Evolutionary conservation across 192 early-diverging fungal genomes (phyloP).

Genomic region (Tieghemiomyces parasiticus): DNA sequence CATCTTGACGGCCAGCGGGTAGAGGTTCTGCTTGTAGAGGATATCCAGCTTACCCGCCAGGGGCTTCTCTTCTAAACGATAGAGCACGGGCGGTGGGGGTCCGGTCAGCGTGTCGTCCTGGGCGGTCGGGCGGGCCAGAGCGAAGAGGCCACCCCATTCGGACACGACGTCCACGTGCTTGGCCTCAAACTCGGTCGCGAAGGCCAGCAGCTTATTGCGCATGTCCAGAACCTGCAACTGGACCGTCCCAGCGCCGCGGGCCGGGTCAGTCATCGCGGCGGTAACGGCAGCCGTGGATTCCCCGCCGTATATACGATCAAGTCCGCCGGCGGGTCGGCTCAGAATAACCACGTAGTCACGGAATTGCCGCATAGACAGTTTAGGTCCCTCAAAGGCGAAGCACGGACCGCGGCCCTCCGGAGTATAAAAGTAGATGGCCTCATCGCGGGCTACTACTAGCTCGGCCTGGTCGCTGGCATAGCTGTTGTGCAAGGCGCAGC

Average conservation of each 20-base stretch:
- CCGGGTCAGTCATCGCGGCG: slow-evolving; percentile 8
- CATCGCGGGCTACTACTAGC: slow-evolving; percentile 73
- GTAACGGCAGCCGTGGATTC: not conserved
- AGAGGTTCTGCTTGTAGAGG: slow-evolving; percentile 8
- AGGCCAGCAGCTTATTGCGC: slow-evolving; percentile 84
- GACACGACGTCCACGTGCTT: slow-evolving; percentile 54
- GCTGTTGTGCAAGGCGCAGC: slow-evolving; percentile 57
- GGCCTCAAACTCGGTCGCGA: slow-evolving; percentile 55
- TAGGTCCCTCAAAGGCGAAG: slow-evolving; percentile 68
- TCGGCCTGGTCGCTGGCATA: slow-evolving; percentile 57
- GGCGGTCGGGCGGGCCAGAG: slow-evolving; percentile 40
- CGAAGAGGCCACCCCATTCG: slow-evolving; percentile 86
- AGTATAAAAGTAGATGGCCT: slow-evolving; percentile 86
- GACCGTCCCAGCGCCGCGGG: slow-evolving; percentile 21
- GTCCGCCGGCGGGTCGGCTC: not conserved
- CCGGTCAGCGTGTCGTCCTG: not conserved
- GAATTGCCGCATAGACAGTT: slow-evolving; percentile 18
- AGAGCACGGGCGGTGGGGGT: slow-evolving; percentile 24
- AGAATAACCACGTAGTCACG: slow-evolving; percentile 15
- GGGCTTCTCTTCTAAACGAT: slow-evolving; percentile 76
- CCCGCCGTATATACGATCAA: not conserved
- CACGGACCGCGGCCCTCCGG: slow-evolving; percentile 83
- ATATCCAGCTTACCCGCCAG: slow-evolving; percentile 37
- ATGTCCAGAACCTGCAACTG: slow-evolving; percentile 77
- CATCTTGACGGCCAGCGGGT: slow-evolving; percentile 6